Conservation (phyloP, 306 rosid species). For the Vigna hirtella region DNA sequence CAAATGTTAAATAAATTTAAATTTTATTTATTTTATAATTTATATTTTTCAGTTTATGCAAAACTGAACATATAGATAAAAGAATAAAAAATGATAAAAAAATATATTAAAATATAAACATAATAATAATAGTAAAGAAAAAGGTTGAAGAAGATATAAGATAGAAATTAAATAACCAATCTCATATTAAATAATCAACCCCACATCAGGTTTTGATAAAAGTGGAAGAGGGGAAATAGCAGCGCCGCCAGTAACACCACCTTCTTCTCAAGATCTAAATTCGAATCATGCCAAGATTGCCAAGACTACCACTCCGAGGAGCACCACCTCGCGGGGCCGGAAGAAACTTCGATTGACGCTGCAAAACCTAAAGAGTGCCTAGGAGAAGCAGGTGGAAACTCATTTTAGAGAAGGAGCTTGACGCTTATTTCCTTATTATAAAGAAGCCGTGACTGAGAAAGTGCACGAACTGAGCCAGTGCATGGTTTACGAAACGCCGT, state of each 20-base stretch:
- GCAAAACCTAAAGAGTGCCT: conserved; percentile 42
- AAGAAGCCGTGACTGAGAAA: conserved; percentile 52
- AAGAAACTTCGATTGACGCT: conserved; percentile 51
- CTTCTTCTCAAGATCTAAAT: conserved; percentile 35
- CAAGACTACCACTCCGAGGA: neutral
- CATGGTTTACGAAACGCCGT: conserved; percentile 48
- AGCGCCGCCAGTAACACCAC: conserved; percentile 2
- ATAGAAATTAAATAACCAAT: too few species aligned
- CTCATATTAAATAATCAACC: too few species aligned
- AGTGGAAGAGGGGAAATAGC: conserved; percentile 23
- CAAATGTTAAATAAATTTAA: too few species aligned
- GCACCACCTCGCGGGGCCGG: conserved; percentile 49
- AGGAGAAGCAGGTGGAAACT: conserved; percentile 56
- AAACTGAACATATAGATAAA: too few species aligned
- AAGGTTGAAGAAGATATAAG: too few species aligned
- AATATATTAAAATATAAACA: too few species aligned
- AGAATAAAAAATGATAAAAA: too few species aligned
- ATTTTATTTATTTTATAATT: too few species aligned
- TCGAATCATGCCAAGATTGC: conserved; percentile 43
- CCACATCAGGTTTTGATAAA: neutral
- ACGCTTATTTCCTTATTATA: conserved; percentile 60
- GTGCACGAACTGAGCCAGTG: conserved; percentile 48
- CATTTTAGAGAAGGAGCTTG: conserved; percentile 59
- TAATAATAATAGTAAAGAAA: too few species aligned
- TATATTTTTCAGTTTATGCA: too few species aligned